Percentiles rank a stretch among this genome's conserved stretches.
Evolutionary conservation across 306 rosid genomes (phyloP).

Genomic region (Erythrophleum fordii): DNA sequence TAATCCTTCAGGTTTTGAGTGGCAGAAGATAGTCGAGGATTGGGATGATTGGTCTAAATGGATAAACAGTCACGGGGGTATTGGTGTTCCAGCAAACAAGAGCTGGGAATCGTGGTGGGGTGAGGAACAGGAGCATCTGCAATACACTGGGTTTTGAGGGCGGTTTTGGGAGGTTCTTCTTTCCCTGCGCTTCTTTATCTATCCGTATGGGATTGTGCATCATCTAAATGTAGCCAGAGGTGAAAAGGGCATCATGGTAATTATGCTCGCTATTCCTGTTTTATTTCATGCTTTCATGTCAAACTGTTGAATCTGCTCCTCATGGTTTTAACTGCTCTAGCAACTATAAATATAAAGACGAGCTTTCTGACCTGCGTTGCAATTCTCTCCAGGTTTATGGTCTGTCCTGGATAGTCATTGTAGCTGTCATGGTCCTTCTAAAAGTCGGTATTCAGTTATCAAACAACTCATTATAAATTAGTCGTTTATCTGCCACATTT

Average conservation of each 20-base stretch:
- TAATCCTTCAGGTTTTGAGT: constrained; percentile 98
- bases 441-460: constrained; percentile 62
- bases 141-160: constrained; percentile 72
- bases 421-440: constrained; percentile 74
- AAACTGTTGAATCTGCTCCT: constrained; percentile 33
- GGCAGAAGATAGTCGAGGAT: constrained; percentile 98
- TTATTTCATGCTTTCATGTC: constrained; percentile 26
- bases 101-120: constrained; percentile 99
- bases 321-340: constrained; percentile 35
- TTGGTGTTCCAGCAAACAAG: constrained; percentile 90
- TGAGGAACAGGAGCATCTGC: constrained; percentile 95
- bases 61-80: constrained; percentile 87
- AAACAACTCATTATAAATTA: constrained; percentile 29
- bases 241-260: constrained; percentile 73
- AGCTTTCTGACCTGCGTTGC: constrained; percentile 29
- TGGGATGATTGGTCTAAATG: constrained; percentile 98
- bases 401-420: constrained; percentile 92
- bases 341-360: constrained; percentile 17
- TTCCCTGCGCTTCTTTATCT: constrained; percentile 81
- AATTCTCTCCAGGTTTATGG: constrained; percentile 77
- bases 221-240: constrained; percentile 71
- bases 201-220: constrained; percentile 92
- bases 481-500: constrained; percentile 13
- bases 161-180: constrained; percentile 83
- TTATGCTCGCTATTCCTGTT: constrained; percentile 30